Conservation (phyloP, 306 rosid genomes). For the Senna siamea region DNA sequence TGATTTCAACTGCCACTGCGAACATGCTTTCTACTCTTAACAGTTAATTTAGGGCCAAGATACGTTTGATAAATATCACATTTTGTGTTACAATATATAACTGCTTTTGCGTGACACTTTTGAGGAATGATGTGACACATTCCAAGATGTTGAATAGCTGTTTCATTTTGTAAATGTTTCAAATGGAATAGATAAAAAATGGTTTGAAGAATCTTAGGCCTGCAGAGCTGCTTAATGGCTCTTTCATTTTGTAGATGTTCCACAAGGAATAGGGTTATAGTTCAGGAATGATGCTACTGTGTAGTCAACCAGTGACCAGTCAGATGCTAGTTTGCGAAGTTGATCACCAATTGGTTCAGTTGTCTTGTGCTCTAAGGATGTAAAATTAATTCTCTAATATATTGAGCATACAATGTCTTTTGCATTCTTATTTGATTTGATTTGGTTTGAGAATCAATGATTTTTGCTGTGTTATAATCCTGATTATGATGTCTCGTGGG, state of each 20-base stretch:
- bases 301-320: background rate
- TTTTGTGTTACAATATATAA: conserved; percentile 20
- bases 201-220: background rate
- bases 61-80: background rate
- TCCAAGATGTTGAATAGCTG: conserved; percentile 29
- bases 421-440: too few species aligned
- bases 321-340: background rate
- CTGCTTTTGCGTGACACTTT: conserved; percentile 18
- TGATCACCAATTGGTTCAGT: background rate
- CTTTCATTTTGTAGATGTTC: background rate
- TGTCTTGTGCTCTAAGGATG: background rate
- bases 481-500: too few species aligned
- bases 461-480: background rate
- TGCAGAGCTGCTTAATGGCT: background rate
- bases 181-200: conserved; percentile 16
- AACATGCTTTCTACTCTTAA: conserved; percentile 89
- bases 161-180: conserved; percentile 46
- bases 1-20: conserved; percentile 70
- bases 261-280: too few species aligned
- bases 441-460: background rate
- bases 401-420: background rate
- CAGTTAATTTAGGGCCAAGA: conserved; percentile 44
- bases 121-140: conserved; percentile 13
- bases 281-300: too few species aligned
- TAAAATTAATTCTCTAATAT: background rate